These are phyloP conservation scores for Kingdonia uniflora DNA, from an alignment of 164 flowering plant genomes.

Conservation along the genomic window DNA sequence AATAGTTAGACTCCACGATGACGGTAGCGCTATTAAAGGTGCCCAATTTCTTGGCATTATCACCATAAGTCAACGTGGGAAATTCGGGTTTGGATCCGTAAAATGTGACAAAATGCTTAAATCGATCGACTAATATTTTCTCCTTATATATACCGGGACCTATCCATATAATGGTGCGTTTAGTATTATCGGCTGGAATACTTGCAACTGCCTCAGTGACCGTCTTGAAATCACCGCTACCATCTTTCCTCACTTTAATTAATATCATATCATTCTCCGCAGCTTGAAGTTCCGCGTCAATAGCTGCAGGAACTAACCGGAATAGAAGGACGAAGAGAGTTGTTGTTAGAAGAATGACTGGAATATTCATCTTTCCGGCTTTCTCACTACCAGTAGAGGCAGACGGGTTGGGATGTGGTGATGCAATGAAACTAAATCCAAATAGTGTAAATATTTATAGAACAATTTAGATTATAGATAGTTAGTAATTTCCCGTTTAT, in stretches of 20 bases:
- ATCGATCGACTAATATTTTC: slow-evolving; percentile 32
- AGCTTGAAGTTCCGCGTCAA: neutral
- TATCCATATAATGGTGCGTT: slow-evolving; percentile 29
- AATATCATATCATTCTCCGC: slow-evolving; percentile 26
- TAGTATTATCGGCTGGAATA: slow-evolving; percentile 29
- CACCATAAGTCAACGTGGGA: slow-evolving; percentile 29
- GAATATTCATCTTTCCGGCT: neutral
- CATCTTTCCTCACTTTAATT: slow-evolving; percentile 39
- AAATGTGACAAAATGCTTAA: slow-evolving; percentile 36
- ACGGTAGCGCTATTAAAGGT: too few species aligned
- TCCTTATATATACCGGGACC: slow-evolving; percentile 43
- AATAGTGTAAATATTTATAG: too few species aligned
- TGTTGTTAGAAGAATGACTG: neutral
- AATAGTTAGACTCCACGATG: too few species aligned
- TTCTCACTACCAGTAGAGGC: too few species aligned
- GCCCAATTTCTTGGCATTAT: too few species aligned
- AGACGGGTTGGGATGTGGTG: too few species aligned
- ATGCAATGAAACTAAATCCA: too few species aligned
- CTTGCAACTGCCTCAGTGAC: slow-evolving; percentile 40
- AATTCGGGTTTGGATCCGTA: slow-evolving; percentile 8
- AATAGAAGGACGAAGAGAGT: neutral
- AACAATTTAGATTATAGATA: too few species aligned
- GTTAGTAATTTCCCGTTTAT: too few species aligned
- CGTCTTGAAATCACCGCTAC: too few species aligned
- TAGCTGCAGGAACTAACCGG: neutral